Conservation (phyloP, 2,329 filamentous ascomycete species). For the Alternaria solani region DNA sequence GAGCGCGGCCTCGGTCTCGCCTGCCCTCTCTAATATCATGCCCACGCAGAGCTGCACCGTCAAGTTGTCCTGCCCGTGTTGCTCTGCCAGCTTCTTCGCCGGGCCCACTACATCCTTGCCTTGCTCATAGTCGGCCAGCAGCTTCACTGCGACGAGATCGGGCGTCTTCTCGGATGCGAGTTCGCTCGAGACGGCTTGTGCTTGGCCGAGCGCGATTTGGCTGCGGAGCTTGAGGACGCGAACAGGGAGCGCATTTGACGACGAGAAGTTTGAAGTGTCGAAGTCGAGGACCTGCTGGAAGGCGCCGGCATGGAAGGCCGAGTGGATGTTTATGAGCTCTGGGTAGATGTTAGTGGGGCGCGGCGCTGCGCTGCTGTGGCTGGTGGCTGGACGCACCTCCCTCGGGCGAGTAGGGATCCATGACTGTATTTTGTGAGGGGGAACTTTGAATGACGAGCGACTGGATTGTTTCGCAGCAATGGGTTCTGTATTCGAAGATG, state of each 20-base stretch:
- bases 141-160: constrained; percentile 78
- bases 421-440: constrained; percentile 21
- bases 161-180: constrained; percentile 69
- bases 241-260: constrained; percentile 78
- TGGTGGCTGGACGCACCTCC: constrained; percentile 58
- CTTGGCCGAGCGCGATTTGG: constrained; percentile 81
- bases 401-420: constrained; percentile 70
- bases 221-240: constrained; percentile 82
- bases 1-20: constrained; percentile 85
- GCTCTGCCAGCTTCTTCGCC: constrained; percentile 74
- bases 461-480: constrained; percentile 9
- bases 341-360: constrained; percentile 26
- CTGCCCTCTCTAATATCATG: constrained; percentile 81
- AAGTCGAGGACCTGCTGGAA: constrained; percentile 87
- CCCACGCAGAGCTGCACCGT: constrained; percentile 83
- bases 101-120: constrained; percentile 57
- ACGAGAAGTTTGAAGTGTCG: constrained; percentile 79
- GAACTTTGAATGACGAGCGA: constrained; percentile 2
- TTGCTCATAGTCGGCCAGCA: constrained; percentile 72
- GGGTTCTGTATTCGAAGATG: constrained; percentile 12
- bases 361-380: background rate
- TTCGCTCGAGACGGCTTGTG: constrained; percentile 74
- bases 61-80: constrained; percentile 71
- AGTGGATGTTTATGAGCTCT: constrained; percentile 74
- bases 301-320: constrained; percentile 77